Evolutionary conservation across 129 eudicot genomes (phyloP).

Genomic region (Kitagawia praeruptora): DNA sequence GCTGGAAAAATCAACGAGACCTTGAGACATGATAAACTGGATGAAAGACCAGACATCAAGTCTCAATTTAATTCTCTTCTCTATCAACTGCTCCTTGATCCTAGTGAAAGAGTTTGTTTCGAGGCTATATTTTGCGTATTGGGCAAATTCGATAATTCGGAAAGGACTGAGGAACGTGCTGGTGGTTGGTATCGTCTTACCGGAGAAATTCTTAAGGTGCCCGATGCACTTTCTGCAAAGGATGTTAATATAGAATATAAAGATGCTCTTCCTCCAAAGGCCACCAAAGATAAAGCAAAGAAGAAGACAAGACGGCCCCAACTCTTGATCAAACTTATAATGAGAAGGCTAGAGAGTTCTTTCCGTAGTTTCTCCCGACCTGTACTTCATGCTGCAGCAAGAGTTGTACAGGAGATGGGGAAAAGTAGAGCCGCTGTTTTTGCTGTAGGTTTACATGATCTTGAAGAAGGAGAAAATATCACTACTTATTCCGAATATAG

Average conservation of each 20-base stretch:
- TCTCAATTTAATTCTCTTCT: constrained; percentile 77
- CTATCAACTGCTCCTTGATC: constrained; percentile 95
- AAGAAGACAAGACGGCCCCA: constrained; percentile 80
- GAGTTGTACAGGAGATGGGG: constrained; percentile 98
- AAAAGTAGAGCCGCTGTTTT: constrained; percentile 97
- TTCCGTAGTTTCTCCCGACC: constrained; percentile 98
- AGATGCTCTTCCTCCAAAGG: constrained; percentile 41
- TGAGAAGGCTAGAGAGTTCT: constrained; percentile 93
- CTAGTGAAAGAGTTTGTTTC: constrained; percentile 98
- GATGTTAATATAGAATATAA: constrained; percentile 31
- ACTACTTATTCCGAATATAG: constrained; percentile 52
- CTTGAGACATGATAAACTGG: too few relatives aligned
- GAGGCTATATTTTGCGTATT: constrained; percentile 91
- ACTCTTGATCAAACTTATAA: constrained; percentile 86
- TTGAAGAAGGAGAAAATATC: constrained; percentile 77
- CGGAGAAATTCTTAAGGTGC: constrained; percentile 77
- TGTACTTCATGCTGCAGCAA: constrained; percentile 90
- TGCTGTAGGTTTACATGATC: constrained; percentile 79
- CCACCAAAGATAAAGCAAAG: constrained; percentile 70
- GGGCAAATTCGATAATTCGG: constrained; percentile 79
- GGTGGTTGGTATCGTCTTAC: constrained; percentile 90
- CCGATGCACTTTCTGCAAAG: constrained; percentile 69
- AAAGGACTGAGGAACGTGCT: constrained; percentile 96
- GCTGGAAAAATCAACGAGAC: too few relatives aligned
- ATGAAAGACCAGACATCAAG: constrained; percentile 89